Evolutionary conservation across 768 basidiomycete genomes (phyloP), one percentile per base, ranked within the genome.

Genomic region (Tylopilus sp.): DNA sequence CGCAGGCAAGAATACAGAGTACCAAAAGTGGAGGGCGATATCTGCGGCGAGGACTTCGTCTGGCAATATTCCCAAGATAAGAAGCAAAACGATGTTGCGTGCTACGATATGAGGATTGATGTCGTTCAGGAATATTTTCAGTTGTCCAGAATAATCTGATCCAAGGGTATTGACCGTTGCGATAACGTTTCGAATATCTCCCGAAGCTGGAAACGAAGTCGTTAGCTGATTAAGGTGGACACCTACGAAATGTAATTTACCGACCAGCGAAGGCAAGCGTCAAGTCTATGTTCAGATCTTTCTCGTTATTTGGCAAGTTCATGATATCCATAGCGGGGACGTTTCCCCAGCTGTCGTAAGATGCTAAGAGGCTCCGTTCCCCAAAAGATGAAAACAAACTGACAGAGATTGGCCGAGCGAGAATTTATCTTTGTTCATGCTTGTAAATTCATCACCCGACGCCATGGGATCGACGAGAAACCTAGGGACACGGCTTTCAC

Each of bases 21-120:
- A 77, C 74, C 75, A 78, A 46, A 76, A 72, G 51, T 79, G 78
- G 20, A 78, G 65, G 6, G 75, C 77, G 4, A 70, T 57, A 35
- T 79, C 79, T 8, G 70, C 77, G 1, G 73, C 73, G 18, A 69
- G 20, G 6, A 11, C 44, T 48, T 61, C 50, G 47, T 76, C 68
- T 2, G 63, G 43, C 36, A 71, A 55, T 18, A 56, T 66, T 3
- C 71, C 70, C n/a, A 79, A 65, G 39, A 78, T 70, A 20, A 72
- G 56, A 20, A 79, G 70, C 12, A 79, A 50, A 1, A 72, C 17
- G 15, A 79, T 57, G 45, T 79, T 79, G 25, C 79, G 73, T 18
- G 64, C 59, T 13, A 67, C 64, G n/a, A 71, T 50, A 15, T 25
- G 23, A 1, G 66, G 58, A 15, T 62, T 53, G n/a, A 48, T 15